Evolutionary conservation across 257 asterid species (phyloP).

Genomic region (Ophiorrhiza pumila): DNA sequence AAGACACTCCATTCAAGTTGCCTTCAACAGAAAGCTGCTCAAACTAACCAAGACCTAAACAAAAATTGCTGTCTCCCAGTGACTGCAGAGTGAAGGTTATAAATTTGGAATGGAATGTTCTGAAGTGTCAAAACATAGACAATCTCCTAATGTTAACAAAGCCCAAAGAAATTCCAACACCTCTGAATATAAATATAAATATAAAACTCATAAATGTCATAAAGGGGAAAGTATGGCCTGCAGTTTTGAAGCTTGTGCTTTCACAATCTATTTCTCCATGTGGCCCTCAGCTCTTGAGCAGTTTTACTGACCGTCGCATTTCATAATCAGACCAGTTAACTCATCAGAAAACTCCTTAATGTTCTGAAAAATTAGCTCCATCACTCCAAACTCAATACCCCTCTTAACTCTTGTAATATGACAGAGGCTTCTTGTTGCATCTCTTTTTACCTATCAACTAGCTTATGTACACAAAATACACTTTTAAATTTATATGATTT

Average conservation of each 20-base stretch:
- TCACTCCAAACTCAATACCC: background rate
- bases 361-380: background rate
- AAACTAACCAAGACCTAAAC: background rate
- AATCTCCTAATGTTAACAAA: background rate
- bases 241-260: background rate
- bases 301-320: background rate
- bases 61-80: background rate
- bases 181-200: background rate
- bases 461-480: background rate
- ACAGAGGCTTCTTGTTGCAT: background rate
- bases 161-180: background rate
- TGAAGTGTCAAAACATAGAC: background rate
- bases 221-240: background rate
- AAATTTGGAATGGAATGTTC: background rate
- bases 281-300: background rate
- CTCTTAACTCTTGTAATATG: background rate
- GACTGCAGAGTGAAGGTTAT: background rate
- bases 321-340: background rate
- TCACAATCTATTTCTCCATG: background rate
- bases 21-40: background rate
- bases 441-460: background rate
- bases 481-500: background rate
- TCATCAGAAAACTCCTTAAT: background rate
- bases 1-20: background rate
- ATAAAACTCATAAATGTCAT: background rate